Percentiles rank a stretch among this genome's conserved stretches.
Evolutionary conservation across 148 eudicot genomes (phyloP).

Genomic region (Nyssa sinensis): DNA sequence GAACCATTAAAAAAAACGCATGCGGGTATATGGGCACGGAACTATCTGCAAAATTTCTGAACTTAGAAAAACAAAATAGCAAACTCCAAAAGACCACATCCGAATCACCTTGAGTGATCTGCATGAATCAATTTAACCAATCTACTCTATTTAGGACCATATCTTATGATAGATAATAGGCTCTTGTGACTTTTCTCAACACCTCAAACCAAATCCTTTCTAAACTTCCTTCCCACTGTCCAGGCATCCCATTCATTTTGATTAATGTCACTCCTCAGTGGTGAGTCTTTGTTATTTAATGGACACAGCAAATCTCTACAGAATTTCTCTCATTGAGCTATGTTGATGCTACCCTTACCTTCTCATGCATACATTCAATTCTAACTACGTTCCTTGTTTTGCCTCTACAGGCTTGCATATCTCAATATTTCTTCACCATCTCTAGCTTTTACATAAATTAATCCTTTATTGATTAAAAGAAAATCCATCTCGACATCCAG

Average conservation of each 20-base stretch:
- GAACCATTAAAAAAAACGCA: neutral
- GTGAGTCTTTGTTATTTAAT: neutral
- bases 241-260: neutral
- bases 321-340: neutral
- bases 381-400: neutral
- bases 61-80: neutral
- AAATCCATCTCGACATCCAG: too few species aligned
- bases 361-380: neutral
- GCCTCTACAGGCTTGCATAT: neutral
- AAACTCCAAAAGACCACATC: neutral
- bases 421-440: too few species aligned
- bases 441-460: too few species aligned
- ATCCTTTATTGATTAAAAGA: too few species aligned
- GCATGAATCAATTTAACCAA: neutral
- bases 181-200: neutral
- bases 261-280: neutral
- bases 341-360: neutral
- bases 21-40: neutral
- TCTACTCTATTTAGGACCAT: neutral
- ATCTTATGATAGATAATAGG: neutral
- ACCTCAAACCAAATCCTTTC: neutral
- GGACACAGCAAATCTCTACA: slow-evolving; percentile 3
- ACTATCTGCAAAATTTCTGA: too few species aligned
- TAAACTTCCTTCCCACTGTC: neutral
- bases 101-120: neutral